phyloP scores from a whole-genome alignment of 116 monocot genomes.

The Trichopus zeylanicus region DNA sequence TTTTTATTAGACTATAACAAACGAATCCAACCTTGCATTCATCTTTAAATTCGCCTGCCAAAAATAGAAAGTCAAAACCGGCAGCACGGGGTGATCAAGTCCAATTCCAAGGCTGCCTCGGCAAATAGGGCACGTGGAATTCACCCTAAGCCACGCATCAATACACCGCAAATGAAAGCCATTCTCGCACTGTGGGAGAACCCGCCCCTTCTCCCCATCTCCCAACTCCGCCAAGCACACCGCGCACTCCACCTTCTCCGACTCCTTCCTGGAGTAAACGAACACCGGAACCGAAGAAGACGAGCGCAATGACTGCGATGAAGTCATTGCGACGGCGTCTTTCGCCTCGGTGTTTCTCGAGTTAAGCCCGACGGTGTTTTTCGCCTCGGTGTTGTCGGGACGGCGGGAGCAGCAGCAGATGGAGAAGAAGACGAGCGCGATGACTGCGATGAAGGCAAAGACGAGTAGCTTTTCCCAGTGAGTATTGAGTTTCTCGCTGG shows the following conservation, averaged over 20 bases:
- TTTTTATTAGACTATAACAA: no score
- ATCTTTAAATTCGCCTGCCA: no score
- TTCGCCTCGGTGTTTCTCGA: no score
- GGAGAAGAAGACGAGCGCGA: neutral
- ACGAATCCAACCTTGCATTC: no score
- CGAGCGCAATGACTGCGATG: no score
- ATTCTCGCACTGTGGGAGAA: slow-evolving; percentile 21
- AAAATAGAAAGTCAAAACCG: neutral
- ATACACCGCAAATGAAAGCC: slow-evolving; percentile 32
- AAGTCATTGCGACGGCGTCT: no score
- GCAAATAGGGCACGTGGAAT: slow-evolving; percentile 41
- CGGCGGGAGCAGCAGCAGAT: neutral
- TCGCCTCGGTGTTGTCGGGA: no score
- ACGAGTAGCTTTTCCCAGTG: neutral
- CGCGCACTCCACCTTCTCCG: slow-evolving; percentile 2
- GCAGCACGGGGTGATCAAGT: neutral
- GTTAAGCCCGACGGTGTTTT: no score
- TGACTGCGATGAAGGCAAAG: neutral
- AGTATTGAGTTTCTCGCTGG: neutral
- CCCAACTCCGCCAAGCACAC: slow-evolving; percentile 40
- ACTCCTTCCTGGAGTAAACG: neutral
- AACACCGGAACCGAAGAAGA: neutral
- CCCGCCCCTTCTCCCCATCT: slow-evolving; percentile 14
- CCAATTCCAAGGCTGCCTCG: slow-evolving; percentile 8
- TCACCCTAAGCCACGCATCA: slow-evolving; percentile 25